Base-by-base conservation (phyloP, 179 eudicot species). In the Beta corolliflora region DNA sequence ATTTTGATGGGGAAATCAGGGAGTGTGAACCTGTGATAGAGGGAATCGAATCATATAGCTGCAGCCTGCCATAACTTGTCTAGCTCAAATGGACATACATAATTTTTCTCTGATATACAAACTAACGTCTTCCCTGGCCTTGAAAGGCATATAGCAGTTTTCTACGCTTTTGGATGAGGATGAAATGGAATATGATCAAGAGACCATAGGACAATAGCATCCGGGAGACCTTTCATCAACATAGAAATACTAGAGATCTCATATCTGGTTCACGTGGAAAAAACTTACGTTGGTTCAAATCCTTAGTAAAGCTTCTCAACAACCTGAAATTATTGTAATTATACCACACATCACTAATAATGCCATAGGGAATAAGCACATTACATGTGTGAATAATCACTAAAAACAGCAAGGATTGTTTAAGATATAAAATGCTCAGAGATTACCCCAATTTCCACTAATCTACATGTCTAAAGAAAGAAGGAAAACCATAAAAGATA, bases 141-240 rank as follows among this genome's bases (percentile, higher is more conserved):
- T 92, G 73, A 87, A 90, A 53, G 90, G 61, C 82, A 92, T 56
- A 92, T 64, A 78, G 97, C 95, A 79, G 88, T 87, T 84, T 87
- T 83, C 98, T 97, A 95, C 19, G 94, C 87, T 78, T 84, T 88
- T 25, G 94, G 97, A 80, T 93, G 91, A 69, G 88, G 95, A 72
- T 88, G 76, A 68, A 92, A 88, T 41, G 98, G 98, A 67, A 95
- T 92, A 55, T 90, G 87, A 18, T 97, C 97, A 56, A 95, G 94
- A 81, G 97, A 95, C 81, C 94, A 91, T 65, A 95, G 79, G 53
- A 89, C 91, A 70, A 95, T 97, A 75, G 94, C 97, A 84, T 95
- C 95, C 5, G 98, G 63, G 25, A 95, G 97, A 65, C 97, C 97
- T 87, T 95, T 97, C 74, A 95, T 90, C 76, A 95, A 90, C 71